Conservation (phyloP, 2,329 filamentous ascomycete species). For the Emergomyces africanus region DNA sequence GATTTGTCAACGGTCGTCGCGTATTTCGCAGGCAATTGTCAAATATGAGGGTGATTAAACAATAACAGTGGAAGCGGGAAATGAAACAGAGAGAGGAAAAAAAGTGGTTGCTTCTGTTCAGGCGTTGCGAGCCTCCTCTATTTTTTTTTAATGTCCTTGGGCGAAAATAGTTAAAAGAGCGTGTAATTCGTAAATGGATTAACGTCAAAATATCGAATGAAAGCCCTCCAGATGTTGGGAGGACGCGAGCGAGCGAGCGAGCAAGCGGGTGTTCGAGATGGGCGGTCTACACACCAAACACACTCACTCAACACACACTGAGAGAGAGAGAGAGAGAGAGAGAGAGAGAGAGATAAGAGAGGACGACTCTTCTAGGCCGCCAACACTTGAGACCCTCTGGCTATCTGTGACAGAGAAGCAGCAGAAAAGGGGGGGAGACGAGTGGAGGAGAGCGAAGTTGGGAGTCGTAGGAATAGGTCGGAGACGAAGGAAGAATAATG, state of each 20-base stretch:
- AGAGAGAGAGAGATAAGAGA: background rate
- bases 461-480: background rate
- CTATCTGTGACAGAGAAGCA: background rate
- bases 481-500: background rate
- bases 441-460: background rate
- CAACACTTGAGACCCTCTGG: background rate
- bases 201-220: background rate
- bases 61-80: background rate
- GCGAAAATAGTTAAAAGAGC: background rate
- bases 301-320: too few species aligned
- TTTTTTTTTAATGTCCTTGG: background rate
- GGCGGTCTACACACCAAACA: background rate
- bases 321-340: too few species aligned
- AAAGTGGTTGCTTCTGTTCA: background rate
- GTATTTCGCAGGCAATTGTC: background rate
- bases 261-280: background rate
- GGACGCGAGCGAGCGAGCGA: too few species aligned
- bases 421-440: too few species aligned
- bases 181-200: background rate
- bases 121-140: background rate
- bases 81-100: background rate
- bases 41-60: background rate
- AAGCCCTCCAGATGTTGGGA: background rate
- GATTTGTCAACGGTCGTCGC: background rate
- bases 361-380: background rate